Base-by-base conservation (phyloP, 1,139 yeast species). In the Pichia norvegensis region DNA sequence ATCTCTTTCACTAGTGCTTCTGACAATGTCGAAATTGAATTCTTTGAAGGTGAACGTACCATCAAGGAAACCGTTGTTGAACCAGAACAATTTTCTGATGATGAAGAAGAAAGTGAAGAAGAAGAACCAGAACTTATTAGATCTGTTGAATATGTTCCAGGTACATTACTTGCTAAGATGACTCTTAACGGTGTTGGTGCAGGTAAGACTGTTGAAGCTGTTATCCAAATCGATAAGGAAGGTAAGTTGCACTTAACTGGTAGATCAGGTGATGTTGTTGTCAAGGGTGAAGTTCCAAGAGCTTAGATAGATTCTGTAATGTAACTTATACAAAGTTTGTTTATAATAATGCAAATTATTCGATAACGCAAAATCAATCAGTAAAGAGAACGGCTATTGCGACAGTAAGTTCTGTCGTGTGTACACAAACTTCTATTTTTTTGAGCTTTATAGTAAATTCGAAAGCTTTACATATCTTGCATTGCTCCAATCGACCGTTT, bases 11-110 rank as follows among this genome's bases (percentile, higher is more conserved):
- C 78, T 55, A 80, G 82, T 57, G 83, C 74, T 47, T 73, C 85
- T 42, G 78, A 79, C 51, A 77, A 80, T 52, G 85, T 81, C 38
- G 70, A 78, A 46, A 66, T 92, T 51, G 81, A 81, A 62, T 75
- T 92, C 55, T 85, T 74, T 64, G 97, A 94, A 71, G 97, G 95
- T 64, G 80, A 80, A 61, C 75, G 84, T 61, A 78, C 83, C 54
- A 72, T 90, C 59, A 81, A 81, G 66, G 94, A 86, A 67, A 81
- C 88, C 46, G 79, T 79, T 48, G 61, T 84, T 41, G 94, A 85
- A 67, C 78, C 85, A 52, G 78, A 67, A 52, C 60, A 63, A 49
- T 56, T 48, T 46, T 63, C 74, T 38, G 78, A 78, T 52, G 76
- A 70, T 54, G 61, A 58, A 46, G 60, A 56, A 38, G 68, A 68